These are phyloP conservation scores for Globisporangium uncinulatum DNA, from an alignment of 352 stramenopile genomes.

Conservation along the genomic window DNA sequence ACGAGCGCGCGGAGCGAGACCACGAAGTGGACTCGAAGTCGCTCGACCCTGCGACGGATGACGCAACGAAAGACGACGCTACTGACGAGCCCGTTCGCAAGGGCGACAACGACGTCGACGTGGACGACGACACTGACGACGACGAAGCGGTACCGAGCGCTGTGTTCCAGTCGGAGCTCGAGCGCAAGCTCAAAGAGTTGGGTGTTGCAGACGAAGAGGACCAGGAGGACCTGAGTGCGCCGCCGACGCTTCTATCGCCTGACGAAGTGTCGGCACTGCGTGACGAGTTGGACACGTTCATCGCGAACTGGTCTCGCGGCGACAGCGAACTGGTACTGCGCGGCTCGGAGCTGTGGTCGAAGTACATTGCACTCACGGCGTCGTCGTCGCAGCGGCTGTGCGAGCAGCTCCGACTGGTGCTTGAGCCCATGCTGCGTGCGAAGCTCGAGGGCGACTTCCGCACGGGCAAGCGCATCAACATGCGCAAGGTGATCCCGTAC, in stretches of 20 bases:
- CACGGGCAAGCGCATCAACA: constrained; percentile 99
- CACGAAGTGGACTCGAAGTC: constrained; percentile 12
- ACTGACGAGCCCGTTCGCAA: constrained; percentile 17
- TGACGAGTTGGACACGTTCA: constrained; percentile 74
- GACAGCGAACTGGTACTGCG: constrained; percentile 28
- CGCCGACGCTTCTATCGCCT: constrained; percentile 37
- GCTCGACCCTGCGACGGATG: constrained; percentile 19
- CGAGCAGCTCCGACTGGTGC: constrained; percentile 97
- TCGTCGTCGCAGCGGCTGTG: constrained; percentile 93
- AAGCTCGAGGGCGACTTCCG: constrained; percentile 98
- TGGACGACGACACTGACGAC: constrained; percentile 31
- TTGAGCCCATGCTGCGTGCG: constrained; percentile 97
- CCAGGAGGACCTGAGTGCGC: constrained; percentile 22
- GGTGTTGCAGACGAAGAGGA: constrained; percentile 33
- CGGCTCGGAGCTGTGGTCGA: constrained; percentile 86
- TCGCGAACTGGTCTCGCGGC: constrained; percentile 52
- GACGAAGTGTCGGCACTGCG: constrained; percentile 74
- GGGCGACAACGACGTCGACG: constrained; percentile 25
- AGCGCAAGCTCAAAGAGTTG: constrained; percentile 22
- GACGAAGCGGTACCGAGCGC: constrained; percentile 21
- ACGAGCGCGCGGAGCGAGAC: constrained; percentile 18
- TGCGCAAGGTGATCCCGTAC: constrained; percentile 99
- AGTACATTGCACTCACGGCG: constrained; percentile 91
- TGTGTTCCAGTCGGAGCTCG: constrained; percentile 26
- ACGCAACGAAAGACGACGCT: constrained; percentile 18